Conservation (phyloP, 345 rosid genomes). For the Eucalyptus lansdowneana region DNA sequence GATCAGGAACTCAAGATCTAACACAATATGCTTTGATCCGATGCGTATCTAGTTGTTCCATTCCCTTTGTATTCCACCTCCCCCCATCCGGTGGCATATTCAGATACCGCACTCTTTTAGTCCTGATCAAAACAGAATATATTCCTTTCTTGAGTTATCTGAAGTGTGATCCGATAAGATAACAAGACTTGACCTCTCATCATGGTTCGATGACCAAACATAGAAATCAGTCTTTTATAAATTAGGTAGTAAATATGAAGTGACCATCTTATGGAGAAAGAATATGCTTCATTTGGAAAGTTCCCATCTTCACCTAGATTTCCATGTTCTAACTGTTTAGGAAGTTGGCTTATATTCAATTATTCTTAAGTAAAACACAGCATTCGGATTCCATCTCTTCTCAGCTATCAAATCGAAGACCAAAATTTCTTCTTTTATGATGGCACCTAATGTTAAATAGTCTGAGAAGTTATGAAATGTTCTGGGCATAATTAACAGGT, state of each 20-base stretch:
- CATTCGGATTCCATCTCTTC: neutral
- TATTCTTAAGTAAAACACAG: neutral
- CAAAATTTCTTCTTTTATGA: neutral
- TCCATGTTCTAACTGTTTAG: neutral
- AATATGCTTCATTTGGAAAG: neutral
- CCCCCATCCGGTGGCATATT: neutral
- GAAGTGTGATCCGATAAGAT: neutral
- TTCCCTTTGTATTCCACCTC: neutral
- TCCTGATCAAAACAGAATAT: slow-evolving; percentile 4
- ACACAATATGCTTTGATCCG: neutral
- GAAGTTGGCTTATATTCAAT: neutral
- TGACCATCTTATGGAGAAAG: neutral
- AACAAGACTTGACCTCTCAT: neutral
- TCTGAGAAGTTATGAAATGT: neutral
- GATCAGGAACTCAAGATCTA: neutral
- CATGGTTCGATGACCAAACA: neutral
- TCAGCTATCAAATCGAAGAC: neutral
- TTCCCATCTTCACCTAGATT: neutral
- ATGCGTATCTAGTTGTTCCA: neutral
- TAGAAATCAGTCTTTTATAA: neutral
- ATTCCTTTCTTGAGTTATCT: neutral
- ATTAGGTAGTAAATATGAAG: neutral
- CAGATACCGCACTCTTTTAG: neutral
- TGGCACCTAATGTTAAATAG: neutral
- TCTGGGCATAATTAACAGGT: slow-evolving; percentile 18